These are phyloP conservation scores for Solanum bulbocastanum DNA, from an alignment of 257 asterid species.

Conservation along the genomic window DNA sequence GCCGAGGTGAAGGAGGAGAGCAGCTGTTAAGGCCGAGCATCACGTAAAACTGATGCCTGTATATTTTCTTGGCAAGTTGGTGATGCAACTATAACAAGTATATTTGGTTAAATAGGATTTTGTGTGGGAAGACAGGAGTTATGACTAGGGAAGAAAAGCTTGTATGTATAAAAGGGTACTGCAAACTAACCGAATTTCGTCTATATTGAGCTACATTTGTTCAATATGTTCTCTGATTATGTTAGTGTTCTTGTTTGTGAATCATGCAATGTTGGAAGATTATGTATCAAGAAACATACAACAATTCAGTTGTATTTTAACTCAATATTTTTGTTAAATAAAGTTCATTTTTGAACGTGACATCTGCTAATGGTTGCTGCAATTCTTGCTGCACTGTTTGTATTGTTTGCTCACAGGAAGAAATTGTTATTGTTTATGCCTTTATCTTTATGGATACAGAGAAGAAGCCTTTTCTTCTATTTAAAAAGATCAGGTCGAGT, in stretches of 20 bases:
- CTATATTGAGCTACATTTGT: not conserved
- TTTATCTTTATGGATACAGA: too few species aligned
- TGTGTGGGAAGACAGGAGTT: not conserved
- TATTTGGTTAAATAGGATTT: not conserved
- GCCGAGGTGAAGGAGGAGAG: slow-evolving; percentile 37
- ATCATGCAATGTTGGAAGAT: not conserved
- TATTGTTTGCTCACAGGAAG: not conserved
- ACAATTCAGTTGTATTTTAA: not conserved
- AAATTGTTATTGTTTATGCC: too few species aligned
- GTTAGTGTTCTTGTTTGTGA: not conserved
- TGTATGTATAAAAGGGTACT: not conserved
- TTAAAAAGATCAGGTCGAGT: too few species aligned
- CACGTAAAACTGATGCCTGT: not conserved
- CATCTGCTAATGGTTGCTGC: not conserved
- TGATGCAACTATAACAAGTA: not conserved
- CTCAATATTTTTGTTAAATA: not conserved
- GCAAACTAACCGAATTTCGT: not conserved
- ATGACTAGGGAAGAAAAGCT: not conserved
- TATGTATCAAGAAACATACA: not conserved
- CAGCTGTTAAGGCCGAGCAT: slow-evolving; percentile 24
- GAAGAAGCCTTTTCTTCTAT: too few species aligned
- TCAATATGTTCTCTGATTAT: not conserved
- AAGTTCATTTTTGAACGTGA: not conserved
- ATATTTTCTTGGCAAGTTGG: slow-evolving; percentile 12
- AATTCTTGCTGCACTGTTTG: not conserved